Evolutionary conservation across 2,329 filamentous ascomycete species (phyloP), one percentile per base, ranked within the genome.

Genomic region (Neofusicoccum sp.): DNA sequence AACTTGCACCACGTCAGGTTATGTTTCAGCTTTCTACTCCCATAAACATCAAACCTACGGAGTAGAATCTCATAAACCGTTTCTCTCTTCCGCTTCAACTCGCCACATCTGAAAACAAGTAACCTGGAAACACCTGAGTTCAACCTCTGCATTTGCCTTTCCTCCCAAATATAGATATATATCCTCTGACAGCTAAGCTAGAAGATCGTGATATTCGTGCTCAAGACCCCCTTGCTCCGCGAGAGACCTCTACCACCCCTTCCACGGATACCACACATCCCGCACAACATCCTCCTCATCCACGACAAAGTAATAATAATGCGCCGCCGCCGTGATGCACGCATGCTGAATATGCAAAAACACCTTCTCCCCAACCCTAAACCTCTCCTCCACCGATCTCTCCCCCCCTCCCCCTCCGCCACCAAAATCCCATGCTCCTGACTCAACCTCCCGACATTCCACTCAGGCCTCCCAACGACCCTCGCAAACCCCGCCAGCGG

Each of bases 321-420:
- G 52, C 45, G 61, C 61, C 11, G 61, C 61, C 39, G 61, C 61
- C 44, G 61, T 59, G 6, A 63, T 63, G 31, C 61, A 63, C 28
- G 61, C 61, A 31, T 63, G 61, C 61, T 63, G 61, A 28, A 58
- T 29, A 34, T 54, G 47, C 45, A 63, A 36, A 37, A 47, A 63
- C 44, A 63, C 43, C 54, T 44, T 34, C 52, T 63, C 29, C 3
- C 61, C 61, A n/a, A 75, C 68, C 64, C 73, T 71, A 58, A 74
- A 69, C 41, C 69, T 66, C 7, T 71, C 66, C 31, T 70, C 67
- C 5, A 73, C 64, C 52, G n/a, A n/a, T n/a, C n/a, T n/a, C 12
- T 29, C 22, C 8, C 11, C 31, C 11, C 36, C 2, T 14, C 50
- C 43, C 4, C 16, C 36, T 56, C 50, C 28, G 16, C 39, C 28